Conservation (phyloP, 2,329 filamentous ascomycete species). For the Cadophora luteo-olivacea region DNA sequence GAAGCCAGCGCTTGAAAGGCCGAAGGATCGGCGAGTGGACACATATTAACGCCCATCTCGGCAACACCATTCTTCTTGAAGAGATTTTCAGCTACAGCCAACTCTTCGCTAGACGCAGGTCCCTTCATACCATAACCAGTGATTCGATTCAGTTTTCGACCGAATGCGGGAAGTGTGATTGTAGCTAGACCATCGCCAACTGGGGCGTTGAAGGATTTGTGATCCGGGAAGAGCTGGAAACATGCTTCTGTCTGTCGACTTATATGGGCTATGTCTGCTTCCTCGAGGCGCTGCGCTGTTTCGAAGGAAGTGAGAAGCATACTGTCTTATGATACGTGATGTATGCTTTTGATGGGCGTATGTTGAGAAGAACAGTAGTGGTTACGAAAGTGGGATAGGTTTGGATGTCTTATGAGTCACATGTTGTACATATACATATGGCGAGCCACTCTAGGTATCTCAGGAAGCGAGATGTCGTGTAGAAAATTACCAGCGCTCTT, state of each 20-base stretch:
- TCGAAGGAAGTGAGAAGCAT: conserved; percentile 20
- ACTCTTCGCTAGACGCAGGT: neutral
- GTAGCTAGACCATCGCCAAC: conserved; percentile 8
- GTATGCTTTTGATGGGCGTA: neutral
- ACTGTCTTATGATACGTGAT: neutral
- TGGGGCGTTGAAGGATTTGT: conserved; percentile 12
- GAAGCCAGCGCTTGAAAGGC: too few species aligned
- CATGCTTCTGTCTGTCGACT: conserved; percentile 17
- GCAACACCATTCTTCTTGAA: too few species aligned
- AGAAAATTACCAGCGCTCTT: neutral
- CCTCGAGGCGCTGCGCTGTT: conserved; percentile 20
- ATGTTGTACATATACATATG: neutral
- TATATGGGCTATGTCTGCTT: conserved; percentile 22
- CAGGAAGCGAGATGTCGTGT: neutral
- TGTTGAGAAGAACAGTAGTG: neutral
- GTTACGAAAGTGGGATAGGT: neutral
- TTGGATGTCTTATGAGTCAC: neutral
- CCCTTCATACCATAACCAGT: conserved; percentile 1
- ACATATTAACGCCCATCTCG: too few species aligned
- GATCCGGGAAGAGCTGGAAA: conserved; percentile 15
- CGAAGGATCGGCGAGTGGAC: too few species aligned
- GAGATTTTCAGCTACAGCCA: conserved; percentile 3
- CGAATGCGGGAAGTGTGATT: neutral
- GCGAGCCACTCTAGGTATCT: neutral
- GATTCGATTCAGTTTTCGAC: conserved; percentile 19